Evolutionary conservation across 139 green algal species (phyloP).

Genomic region (Astrephomene gubernaculifera): DNA sequence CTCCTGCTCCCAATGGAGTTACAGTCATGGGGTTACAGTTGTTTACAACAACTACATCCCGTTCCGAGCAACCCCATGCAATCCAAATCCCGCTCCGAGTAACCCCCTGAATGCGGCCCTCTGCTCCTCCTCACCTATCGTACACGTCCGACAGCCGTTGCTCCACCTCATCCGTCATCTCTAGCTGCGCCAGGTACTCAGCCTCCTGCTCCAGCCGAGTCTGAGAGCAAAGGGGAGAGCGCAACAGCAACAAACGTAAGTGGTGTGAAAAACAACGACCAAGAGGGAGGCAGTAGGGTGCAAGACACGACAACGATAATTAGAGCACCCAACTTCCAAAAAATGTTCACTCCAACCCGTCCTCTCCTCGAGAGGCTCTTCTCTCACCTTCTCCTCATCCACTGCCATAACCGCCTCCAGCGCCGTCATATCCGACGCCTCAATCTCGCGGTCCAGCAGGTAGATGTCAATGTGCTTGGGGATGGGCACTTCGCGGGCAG

Average conservation of each 20-base stretch:
- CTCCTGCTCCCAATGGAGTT: too few species aligned
- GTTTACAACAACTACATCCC: too few species aligned
- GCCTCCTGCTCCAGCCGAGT: constrained; percentile 80
- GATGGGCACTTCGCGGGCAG: constrained; percentile 87
- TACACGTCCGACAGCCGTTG: constrained; percentile 79
- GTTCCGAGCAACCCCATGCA: too few species aligned
- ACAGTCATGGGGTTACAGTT: too few species aligned
- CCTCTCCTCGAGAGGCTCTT: too few species aligned
- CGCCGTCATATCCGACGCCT: constrained; percentile 58
- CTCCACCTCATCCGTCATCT: constrained; percentile 83
- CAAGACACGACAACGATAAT: too few species aligned
- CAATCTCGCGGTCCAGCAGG: constrained; percentile 89
- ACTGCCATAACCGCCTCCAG: constrained; percentile 70
- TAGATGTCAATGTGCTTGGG: constrained; percentile 96
- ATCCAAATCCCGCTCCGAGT: background rate
- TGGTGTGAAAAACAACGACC: too few species aligned
- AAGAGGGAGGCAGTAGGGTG: too few species aligned
- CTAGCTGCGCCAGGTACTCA: constrained; percentile 70
- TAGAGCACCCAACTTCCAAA: too few species aligned
- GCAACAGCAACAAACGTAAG: too few species aligned
- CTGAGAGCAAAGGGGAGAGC: background rate
- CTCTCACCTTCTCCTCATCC: constrained; percentile 75
- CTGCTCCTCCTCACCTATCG: constrained; percentile 46
- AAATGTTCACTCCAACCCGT: too few species aligned
- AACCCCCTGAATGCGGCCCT: background rate